These are phyloP conservation scores for Plasmodium ovale DNA, from an alignment of 169 alveolate genomes.

Conservation along the genomic window DNA sequence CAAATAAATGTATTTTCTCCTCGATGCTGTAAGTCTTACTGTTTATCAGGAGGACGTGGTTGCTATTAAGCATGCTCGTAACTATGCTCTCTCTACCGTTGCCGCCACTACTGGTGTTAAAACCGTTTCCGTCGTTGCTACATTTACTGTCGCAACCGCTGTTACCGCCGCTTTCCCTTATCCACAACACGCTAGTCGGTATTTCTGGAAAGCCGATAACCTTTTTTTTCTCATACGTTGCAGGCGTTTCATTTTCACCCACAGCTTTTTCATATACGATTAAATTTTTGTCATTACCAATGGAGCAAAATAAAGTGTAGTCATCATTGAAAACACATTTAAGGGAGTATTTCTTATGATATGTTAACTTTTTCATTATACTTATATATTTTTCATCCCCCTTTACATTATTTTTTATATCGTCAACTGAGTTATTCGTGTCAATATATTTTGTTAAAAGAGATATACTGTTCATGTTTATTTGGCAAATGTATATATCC, in stretches of 20 bases:
- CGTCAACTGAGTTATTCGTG: constrained; percentile 29
- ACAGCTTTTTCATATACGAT: constrained; percentile 64
- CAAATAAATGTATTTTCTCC: constrained; percentile 38
- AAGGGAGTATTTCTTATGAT: constrained; percentile 56
- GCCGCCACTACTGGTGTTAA: not conserved
- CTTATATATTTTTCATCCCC: constrained; percentile 31
- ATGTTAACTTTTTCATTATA: constrained; percentile 30
- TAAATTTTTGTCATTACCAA: constrained; percentile 73
- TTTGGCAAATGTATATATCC: constrained; percentile 48
- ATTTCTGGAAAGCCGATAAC: constrained; percentile 61
- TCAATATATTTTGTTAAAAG: constrained; percentile 15
- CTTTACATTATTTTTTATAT: constrained; percentile 30
- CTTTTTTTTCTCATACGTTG: constrained; percentile 59
- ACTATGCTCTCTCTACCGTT: constrained; percentile 26
- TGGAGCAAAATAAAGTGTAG: constrained; percentile 53
- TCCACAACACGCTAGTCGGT: constrained; percentile 64
- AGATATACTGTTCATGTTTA: constrained; percentile 16
- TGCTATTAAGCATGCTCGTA: constrained; percentile 48
- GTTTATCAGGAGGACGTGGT: constrained; percentile 41
- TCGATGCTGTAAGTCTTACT: constrained; percentile 43
- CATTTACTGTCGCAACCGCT: too few species aligned
- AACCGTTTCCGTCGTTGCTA: not conserved
- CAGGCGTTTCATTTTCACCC: not conserved
- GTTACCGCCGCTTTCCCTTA: constrained; percentile 11
- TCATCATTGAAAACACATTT: constrained; percentile 60